phyloP scores from a whole-genome alignment of 2,329 filamentous ascomycete genomes.

The Trichoderma koningiopsis region DNA sequence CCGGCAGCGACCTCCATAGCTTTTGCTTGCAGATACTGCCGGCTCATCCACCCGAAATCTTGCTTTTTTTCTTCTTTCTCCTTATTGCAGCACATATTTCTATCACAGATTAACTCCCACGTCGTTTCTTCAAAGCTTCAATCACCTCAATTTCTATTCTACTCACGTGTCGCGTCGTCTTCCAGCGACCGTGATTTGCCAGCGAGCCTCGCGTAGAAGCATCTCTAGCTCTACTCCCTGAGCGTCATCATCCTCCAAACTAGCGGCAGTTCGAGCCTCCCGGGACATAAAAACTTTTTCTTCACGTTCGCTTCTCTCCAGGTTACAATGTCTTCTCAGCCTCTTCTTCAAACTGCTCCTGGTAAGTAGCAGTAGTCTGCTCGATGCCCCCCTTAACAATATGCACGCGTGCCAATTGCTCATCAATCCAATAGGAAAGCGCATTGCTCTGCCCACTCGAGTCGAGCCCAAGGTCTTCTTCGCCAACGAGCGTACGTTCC shows the following conservation, averaged over 20 bases:
- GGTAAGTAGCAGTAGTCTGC: slow-evolving; percentile 56
- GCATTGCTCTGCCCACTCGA: slow-evolving; percentile 94
- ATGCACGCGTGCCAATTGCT: slow-evolving; percentile 11
- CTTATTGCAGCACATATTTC: not conserved
- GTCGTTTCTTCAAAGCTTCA: not conserved
- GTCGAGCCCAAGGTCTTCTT: slow-evolving; percentile 99
- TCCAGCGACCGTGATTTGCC: not conserved
- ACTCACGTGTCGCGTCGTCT: not conserved
- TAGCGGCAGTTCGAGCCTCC: not conserved
- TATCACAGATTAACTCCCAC: not conserved
- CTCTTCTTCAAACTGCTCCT: slow-evolving; percentile 89
- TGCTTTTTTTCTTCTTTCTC: slow-evolving; percentile 7
- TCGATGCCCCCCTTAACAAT: not conserved
- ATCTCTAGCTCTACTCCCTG: not conserved
- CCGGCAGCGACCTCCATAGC: slow-evolving; percentile 5
- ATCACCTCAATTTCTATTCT: not conserved
- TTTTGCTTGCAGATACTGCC: slow-evolving; percentile 17
- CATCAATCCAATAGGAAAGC: slow-evolving; percentile 71
- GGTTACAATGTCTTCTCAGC: slow-evolving; percentile 82
- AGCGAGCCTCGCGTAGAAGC: not conserved
- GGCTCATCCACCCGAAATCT: slow-evolving; percentile 1
- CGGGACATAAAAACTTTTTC: not conserved
- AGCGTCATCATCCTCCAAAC: slow-evolving; percentile 4
- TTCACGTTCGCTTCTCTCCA: slow-evolving; percentile 17
- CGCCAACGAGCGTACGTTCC: slow-evolving; percentile 98